These are phyloP conservation scores for Mortierella antarctica DNA, from an alignment of 192 early-diverging fungal genomes.

Conservation along the genomic window DNA sequence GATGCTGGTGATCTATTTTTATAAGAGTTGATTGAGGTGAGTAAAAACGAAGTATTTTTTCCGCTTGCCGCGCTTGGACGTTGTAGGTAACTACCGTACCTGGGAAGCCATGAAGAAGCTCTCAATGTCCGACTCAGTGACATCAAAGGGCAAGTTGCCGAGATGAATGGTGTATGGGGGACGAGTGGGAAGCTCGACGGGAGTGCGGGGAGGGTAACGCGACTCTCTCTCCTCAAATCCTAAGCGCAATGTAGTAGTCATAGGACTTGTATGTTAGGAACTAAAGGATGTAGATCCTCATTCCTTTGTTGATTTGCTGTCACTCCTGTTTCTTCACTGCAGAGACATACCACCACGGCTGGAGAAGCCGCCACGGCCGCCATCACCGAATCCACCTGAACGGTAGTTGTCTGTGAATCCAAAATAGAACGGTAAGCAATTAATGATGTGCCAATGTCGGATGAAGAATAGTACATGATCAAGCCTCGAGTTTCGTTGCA, in stretches of 20 bases:
- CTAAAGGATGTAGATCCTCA: too few species aligned
- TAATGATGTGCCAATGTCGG: too few species aligned
- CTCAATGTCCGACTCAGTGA: constrained; percentile 78
- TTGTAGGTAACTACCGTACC: constrained; percentile 51
- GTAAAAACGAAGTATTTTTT: background rate
- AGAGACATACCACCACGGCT: constrained; percentile 47
- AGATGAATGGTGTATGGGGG: constrained; percentile 93
- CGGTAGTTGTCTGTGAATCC: constrained; percentile 29
- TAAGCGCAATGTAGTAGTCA: too few species aligned
- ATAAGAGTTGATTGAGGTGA: background rate
- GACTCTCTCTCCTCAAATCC: constrained; percentile 44
- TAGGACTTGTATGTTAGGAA: too few species aligned
- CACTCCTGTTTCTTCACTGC: background rate
- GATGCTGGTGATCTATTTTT: constrained; percentile 73
- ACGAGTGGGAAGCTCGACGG: constrained; percentile 77
- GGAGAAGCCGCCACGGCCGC: constrained; percentile 45
- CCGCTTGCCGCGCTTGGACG: background rate
- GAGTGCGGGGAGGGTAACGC: constrained; percentile 57
- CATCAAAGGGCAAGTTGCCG: constrained; percentile 91
- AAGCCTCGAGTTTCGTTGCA: too few species aligned
- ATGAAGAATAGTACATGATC: too few species aligned
- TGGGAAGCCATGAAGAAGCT: constrained; percentile 77
- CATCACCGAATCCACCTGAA: constrained; percentile 50
- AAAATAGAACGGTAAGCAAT: background rate
- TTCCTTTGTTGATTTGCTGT: too few species aligned